Percentiles rank a stretch among this genome's conserved stretches.
Conservation (phyloP, 1,284 basidiomycete species). For the Mycena citricolor region DNA sequence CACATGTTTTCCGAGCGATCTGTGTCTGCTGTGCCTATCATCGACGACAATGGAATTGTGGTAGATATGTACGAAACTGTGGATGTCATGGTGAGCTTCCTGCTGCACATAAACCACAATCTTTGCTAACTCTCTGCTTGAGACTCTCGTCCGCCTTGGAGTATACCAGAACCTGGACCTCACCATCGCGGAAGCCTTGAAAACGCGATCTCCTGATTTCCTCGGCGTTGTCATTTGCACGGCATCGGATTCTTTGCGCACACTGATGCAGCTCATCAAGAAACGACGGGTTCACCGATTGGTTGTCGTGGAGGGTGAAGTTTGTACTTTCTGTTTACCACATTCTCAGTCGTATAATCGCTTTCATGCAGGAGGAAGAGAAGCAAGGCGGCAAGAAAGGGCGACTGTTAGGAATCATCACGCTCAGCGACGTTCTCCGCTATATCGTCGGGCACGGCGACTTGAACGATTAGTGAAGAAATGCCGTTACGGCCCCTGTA, state of each 20-base stretch:
- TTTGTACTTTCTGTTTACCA: conserved; percentile 32
- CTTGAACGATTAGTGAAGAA: too few species aligned
- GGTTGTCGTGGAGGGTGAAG: conserved; percentile 88
- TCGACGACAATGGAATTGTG: conserved; percentile 91
- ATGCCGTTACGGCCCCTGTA: too few species aligned
- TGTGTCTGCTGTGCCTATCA: conserved; percentile 96
- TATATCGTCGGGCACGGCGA: conserved; percentile 71
- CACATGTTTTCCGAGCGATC: conserved; percentile 97
- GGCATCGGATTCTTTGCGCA: conserved; percentile 90
- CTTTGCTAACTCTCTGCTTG: conserved; percentile 16
- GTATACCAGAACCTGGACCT: conserved; percentile 94
- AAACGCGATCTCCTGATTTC: conserved; percentile 90
- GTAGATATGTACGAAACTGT: conserved; percentile 99
- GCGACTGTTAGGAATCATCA: conserved; percentile 85
- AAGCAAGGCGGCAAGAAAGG: conserved; percentile 78
- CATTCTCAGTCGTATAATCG: conserved; percentile 19
- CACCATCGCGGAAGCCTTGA: conserved; percentile 92
- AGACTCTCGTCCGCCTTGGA: conserved; percentile 94
- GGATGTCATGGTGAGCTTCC: conserved; percentile 87
- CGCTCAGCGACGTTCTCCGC: conserved; percentile 86
- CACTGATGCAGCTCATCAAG: conserved; percentile 89
- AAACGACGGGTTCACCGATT: conserved; percentile 92
- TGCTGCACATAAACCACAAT: conserved; percentile 4
- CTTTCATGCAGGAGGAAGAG: conserved; percentile 63
- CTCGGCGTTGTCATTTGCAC: conserved; percentile 96